Evolutionary conservation across 257 asterid genomes (phyloP).

Genomic region (Solanum ossicruentum): DNA sequence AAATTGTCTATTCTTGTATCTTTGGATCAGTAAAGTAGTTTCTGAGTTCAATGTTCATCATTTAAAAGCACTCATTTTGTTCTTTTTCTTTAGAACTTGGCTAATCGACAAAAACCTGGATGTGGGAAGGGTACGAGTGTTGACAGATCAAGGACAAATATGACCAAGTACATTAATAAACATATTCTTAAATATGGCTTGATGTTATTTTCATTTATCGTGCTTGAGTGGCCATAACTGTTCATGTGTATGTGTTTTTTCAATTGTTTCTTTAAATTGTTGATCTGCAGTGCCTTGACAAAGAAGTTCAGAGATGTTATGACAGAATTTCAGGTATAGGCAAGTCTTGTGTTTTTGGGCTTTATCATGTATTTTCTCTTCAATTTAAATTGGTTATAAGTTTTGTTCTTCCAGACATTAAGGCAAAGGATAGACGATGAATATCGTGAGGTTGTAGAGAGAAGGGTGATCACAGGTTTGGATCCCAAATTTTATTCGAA

Average conservation of each 20-base stretch:
- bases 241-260: neutral
- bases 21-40: neutral
- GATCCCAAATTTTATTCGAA: neutral
- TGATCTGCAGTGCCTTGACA: conserved; percentile 46
- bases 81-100: conserved; percentile 37
- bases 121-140: conserved; percentile 76
- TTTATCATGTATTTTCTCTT: neutral
- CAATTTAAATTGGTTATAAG: neutral
- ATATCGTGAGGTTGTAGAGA: conserved; percentile 88
- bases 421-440: conserved; percentile 71
- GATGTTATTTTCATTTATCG: neutral
- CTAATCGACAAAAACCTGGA: conserved; percentile 77
- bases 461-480: conserved; percentile 80
- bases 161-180: conserved; percentile 46
- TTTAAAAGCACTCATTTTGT: neutral
- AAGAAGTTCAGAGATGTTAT: conserved; percentile 65
- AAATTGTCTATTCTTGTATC: conserved; percentile 3
- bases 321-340: conserved; percentile 71
- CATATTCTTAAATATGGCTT: neutral
- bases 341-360: neutral
- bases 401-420: conserved; percentile 26
- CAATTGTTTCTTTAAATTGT: neutral
- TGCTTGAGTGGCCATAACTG: neutral
- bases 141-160: conserved; percentile 77
- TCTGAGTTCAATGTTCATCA: neutral